These are phyloP conservation scores for Yamadazyma friedrichii DNA, from an alignment of 1,139 yeast species.

Conservation along the genomic window DNA sequence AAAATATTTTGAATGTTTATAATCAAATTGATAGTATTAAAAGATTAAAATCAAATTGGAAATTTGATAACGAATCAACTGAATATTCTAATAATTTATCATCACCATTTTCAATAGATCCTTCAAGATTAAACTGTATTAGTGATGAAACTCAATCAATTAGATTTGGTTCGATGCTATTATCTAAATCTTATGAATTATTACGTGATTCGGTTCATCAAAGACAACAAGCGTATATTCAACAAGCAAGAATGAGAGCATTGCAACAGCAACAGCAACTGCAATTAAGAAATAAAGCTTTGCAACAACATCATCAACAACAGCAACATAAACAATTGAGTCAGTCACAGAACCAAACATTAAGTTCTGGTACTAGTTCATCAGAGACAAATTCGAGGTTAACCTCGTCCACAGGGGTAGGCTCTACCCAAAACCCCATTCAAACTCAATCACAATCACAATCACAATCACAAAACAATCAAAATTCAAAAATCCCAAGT, in stretches of 20 bases:
- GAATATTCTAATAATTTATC: conserved; percentile 46
- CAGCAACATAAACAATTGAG: conserved; percentile 23
- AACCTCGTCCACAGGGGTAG: conserved; percentile 1
- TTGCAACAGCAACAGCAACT: conserved; percentile 39
- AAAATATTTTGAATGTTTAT: conserved; percentile 40
- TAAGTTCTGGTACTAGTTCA: not conserved
- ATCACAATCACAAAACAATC: not conserved
- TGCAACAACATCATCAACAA: conserved; percentile 5
- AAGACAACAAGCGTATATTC: conserved; percentile 41
- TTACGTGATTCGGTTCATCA: conserved; percentile 52
- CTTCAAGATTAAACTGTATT: conserved; percentile 71
- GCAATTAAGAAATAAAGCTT: conserved; percentile 11
- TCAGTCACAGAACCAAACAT: conserved; percentile 3
- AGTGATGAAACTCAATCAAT: conserved; percentile 86
- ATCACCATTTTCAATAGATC: conserved; percentile 63
- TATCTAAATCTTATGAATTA: conserved; percentile 81
- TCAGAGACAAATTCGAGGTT: not conserved
- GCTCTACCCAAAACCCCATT: no score
- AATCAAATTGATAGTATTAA: conserved; percentile 51
- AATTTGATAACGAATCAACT: conserved; percentile 65
- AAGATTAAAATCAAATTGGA: conserved; percentile 71
- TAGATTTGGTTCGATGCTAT: conserved; percentile 86
- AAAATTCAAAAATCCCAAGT: conserved; percentile 2
- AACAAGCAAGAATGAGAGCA: conserved; percentile 47
- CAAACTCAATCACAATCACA: not conserved